Evolutionary conservation across 23 red algal genomes (phyloP), one percentile per base, ranked within the genome.

Genomic region (Cyanidiococcus yangmingshanensis): DNA sequence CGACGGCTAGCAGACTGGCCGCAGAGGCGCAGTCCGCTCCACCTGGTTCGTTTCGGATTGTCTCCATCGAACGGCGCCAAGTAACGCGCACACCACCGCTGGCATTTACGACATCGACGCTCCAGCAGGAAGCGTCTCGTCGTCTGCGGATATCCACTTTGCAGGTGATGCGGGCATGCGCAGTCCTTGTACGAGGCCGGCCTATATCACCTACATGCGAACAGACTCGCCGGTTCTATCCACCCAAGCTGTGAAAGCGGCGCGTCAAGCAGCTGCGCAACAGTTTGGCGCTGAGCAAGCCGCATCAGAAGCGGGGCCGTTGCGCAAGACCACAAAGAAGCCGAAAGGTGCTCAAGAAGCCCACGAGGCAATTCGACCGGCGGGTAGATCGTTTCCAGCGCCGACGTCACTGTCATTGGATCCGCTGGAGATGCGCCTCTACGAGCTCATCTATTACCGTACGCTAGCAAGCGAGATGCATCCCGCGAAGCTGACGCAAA

Each of bases 201-300:
- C n/a, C 58, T 59, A 85, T 37, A 97, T 97, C 32, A 97, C 93
- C 0, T 97, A 97, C 74, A 97, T 97, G 93, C 86, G 93, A 32
- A 97, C 93, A 16, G 93, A 97, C 76, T 90, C 88, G 31, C 87
- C 93, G 30, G 51, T 39, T 37, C 51, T 97, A 50, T 89, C 85
- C 45, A 83, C 87, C 38, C 81, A 91, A 57, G 93, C 87, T 21
- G 77, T 86, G 25, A 41, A 35, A 33, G 88, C 93, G 1, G 83
- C 87, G 21, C 87, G 86, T 0, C 41, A 41, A 31, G 77, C 74
- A 30, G 83, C 90, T 7, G 29, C 79, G 50, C 0, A 74, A 1
- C 50, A 63, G 41, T 91, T 88, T 67, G 93, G 93, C 58, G 76
- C 59, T 27, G 75, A 90, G 24, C 67, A 80, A 31, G 50, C 90